phyloP scores from a whole-genome alignment of 2,329 filamentous ascomycete species.

The Botrytis tulipae region DNA sequence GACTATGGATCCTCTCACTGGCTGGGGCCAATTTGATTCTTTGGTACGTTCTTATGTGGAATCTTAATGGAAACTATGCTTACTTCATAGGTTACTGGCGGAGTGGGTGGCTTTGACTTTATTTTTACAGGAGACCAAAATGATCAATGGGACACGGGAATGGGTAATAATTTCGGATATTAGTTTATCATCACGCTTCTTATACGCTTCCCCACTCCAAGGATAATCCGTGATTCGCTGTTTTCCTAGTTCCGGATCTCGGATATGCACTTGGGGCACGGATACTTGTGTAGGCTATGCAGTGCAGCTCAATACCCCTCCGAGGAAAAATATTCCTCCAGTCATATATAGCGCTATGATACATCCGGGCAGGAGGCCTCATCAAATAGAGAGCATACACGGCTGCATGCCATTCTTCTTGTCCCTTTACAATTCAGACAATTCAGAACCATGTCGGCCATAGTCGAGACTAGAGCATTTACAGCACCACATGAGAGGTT shows the following conservation, averaged over 20 bases:
- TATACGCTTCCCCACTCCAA: not conserved
- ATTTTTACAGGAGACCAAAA: conserved; percentile 22
- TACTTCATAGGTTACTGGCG: conserved; percentile 26
- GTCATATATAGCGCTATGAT: conserved; percentile 11
- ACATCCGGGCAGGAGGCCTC: not conserved
- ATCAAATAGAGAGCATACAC: not conserved
- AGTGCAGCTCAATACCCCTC: not conserved
- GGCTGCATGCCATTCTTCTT: not conserved
- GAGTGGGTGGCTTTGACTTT: conserved; percentile 26
- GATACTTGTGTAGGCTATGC: conserved; percentile 7
- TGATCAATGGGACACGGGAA: conserved; percentile 23
- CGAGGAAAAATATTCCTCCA: conserved; percentile 9
- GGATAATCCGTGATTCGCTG: not conserved
- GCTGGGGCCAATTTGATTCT: conserved; percentile 38
- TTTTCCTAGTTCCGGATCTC: conserved; percentile 19
- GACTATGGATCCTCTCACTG: conserved; percentile 29
- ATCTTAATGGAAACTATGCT: not conserved
- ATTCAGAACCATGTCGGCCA: conserved; percentile 1
- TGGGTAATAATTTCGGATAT: not conserved
- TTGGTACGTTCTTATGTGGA: conserved; percentile 26
- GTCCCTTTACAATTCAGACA: not conserved
- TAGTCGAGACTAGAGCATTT: conserved; percentile 6
- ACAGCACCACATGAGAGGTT: not conserved
- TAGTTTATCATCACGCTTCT: not conserved
- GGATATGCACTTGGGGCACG: conserved; percentile 14